Percentiles rank a stretch among this genome's conserved stretches.
Conservation (phyloP, 2,329 filamentous ascomycete genomes). For the Arthroderma sp. region DNA sequence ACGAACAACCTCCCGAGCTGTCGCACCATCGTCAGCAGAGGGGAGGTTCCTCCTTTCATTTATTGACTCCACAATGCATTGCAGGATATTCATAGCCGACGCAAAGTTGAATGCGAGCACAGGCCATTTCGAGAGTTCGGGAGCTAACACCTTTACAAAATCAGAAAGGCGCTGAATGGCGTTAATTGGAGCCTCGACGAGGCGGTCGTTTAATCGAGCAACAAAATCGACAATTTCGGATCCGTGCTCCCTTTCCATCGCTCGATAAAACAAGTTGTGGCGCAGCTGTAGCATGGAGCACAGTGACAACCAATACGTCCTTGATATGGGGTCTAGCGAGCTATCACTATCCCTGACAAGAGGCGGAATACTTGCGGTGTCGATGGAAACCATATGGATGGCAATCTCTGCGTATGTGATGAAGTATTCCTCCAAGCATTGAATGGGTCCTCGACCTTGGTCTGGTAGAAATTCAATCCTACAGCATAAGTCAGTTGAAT, state of each 20-base stretch:
- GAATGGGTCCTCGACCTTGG: conserved; percentile 18
- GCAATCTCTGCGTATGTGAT: conserved; percentile 27
- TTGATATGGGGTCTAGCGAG: conserved; percentile 20
- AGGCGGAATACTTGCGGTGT: conserved; percentile 22
- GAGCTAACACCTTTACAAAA: conserved; percentile 17
- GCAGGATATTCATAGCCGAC: conserved; percentile 14
- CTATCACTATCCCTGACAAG: conserved; percentile 18
- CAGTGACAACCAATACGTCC: conserved; percentile 23
- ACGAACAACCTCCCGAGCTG: conserved; percentile 6
- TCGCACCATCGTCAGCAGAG: conserved; percentile 10
- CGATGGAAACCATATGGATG: conserved; percentile 29
- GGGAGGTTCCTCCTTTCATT: conserved; percentile 16
- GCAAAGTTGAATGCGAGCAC: conserved; percentile 16
- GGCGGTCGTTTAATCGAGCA: conserved; percentile 18
- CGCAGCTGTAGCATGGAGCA: conserved; percentile 23
- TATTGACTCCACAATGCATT: conserved; percentile 20
- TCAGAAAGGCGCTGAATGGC: conserved; percentile 17
- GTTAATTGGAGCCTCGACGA: conserved; percentile 17
- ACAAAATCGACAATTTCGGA: conserved; percentile 18
- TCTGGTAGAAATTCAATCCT: conserved; percentile 22
- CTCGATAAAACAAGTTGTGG: conserved; percentile 25
- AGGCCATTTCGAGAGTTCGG: conserved; percentile 19
- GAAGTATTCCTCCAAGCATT: conserved; percentile 30
- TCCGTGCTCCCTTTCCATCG: conserved; percentile 20
- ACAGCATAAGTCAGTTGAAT: neutral